Evolutionary conservation across 2,329 filamentous ascomycete species (phyloP).

Genomic region (Xylariaceae sp.): DNA sequence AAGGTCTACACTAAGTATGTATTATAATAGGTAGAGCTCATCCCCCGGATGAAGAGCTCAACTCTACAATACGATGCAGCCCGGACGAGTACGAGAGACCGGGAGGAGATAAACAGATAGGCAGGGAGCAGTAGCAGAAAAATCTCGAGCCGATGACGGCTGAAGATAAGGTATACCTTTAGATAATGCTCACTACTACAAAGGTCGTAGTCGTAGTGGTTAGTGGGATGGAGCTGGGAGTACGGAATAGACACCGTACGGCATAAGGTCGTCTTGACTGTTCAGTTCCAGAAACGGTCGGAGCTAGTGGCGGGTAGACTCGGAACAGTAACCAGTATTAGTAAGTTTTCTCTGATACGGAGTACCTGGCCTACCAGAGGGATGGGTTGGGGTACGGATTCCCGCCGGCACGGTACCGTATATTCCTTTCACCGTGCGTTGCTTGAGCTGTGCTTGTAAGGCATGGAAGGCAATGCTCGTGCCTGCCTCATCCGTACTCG

Average conservation of each 20-base stretch:
- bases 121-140: background rate
- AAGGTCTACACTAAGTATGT: background rate
- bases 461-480: too few species aligned
- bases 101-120: background rate
- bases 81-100: background rate
- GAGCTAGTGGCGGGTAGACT: slow-evolving; percentile 16
- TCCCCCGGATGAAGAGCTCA: background rate
- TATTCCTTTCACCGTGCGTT: too few species aligned
- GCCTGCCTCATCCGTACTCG: too few species aligned
- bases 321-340: background rate
- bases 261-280: background rate
- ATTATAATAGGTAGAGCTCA: background rate
- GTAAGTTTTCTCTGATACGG: background rate
- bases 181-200: background rate
- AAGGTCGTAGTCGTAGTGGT: background rate
- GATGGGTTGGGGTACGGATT: too few species aligned
- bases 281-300: slow-evolving; percentile 2
- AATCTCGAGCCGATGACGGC: background rate
- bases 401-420: too few species aligned
- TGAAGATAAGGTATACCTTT: background rate
- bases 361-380: too few species aligned
- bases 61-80: background rate
- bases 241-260: background rate
- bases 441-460: too few species aligned
- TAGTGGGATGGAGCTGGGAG: background rate